These are phyloP conservation scores for Oenanthe sinensis DNA, from an alignment of 129 eudicot genomes.

Conservation along the genomic window DNA sequence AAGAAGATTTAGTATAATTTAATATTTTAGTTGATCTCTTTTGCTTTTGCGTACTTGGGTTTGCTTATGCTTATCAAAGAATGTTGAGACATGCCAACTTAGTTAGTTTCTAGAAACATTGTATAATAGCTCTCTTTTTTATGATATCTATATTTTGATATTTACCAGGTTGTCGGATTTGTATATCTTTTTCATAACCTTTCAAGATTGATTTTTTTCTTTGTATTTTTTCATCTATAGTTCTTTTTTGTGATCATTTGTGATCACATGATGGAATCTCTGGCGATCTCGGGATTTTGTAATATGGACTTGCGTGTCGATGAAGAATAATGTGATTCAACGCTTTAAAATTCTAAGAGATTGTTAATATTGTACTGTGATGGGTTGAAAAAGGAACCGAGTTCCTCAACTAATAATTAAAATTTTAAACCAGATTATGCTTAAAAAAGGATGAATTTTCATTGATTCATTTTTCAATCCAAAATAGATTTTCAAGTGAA, in stretches of 20 bases:
- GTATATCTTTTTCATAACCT: background rate
- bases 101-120: background rate
- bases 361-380: too few relatives aligned
- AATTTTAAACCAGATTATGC: too few relatives aligned
- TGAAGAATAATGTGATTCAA: too few relatives aligned
- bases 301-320: too few relatives aligned
- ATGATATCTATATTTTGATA: background rate
- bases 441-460: too few relatives aligned
- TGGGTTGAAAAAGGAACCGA: too few relatives aligned
- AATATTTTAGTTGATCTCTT: background rate
- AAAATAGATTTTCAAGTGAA: too few relatives aligned
- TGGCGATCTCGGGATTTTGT: background rate
- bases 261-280: too few relatives aligned
- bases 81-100: background rate
- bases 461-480: too few relatives aligned
- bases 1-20: background rate
- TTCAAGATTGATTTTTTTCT: background rate
- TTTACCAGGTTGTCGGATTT: conserved; percentile 1
- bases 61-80: background rate
- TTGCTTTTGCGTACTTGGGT: conserved; percentile 4
- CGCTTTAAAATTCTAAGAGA: too few relatives aligned
- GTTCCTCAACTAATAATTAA: too few relatives aligned
- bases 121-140: background rate
- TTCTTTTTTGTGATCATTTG: background rate
- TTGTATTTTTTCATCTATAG: background rate